Percentiles rank a stretch among this genome's conserved stretches.
Conservation (phyloP, 2,329 filamentous ascomycete species). For the Xylariaceae sp. region DNA sequence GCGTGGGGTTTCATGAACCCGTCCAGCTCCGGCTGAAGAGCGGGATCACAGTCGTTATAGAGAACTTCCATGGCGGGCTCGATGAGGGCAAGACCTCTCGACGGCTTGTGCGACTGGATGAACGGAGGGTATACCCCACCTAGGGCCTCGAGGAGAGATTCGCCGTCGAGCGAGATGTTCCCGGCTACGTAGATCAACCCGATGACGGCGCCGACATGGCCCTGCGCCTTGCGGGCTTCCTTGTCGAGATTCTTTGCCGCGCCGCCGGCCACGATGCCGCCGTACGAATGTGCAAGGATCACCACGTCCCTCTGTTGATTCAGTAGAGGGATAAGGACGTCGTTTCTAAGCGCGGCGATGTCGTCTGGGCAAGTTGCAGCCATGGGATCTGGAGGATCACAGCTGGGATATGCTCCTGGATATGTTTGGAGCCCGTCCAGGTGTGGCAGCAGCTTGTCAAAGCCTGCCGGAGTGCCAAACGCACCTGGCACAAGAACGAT, state of each 20-base stretch:
- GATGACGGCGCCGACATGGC: constrained; percentile 19
- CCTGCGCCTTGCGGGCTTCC: constrained; percentile 17
- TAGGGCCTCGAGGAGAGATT: constrained; percentile 21
- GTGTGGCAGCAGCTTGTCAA: constrained; percentile 24
- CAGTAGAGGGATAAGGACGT: constrained; percentile 28
- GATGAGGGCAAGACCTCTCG: constrained; percentile 27
- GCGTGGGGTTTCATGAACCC: constrained; percentile 27
- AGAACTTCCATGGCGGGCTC: constrained; percentile 32
- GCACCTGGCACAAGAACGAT: constrained; percentile 32
- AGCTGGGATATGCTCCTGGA: constrained; percentile 34
- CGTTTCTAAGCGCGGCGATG: constrained; percentile 22
- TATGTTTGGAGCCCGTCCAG: constrained; percentile 27
- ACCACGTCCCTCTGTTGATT: constrained; percentile 30
- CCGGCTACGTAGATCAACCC: constrained; percentile 31
- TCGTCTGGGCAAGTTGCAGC: constrained; percentile 22
- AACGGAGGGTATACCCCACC: constrained; percentile 31
- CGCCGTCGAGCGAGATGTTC: constrained; percentile 30
- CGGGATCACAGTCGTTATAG: constrained; percentile 32
- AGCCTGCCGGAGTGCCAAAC: constrained; percentile 30
- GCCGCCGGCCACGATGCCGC: constrained; percentile 33
- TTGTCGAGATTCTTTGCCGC: constrained; percentile 36
- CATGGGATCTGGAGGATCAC: constrained; percentile 26
- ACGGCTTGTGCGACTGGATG: constrained; percentile 29
- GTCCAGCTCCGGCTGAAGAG: constrained; percentile 18
- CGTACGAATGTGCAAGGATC: constrained; percentile 37